Evolutionary conservation across 2,329 filamentous ascomycete genomes (phyloP).

Genomic region (Diplocarpon rosae): DNA sequence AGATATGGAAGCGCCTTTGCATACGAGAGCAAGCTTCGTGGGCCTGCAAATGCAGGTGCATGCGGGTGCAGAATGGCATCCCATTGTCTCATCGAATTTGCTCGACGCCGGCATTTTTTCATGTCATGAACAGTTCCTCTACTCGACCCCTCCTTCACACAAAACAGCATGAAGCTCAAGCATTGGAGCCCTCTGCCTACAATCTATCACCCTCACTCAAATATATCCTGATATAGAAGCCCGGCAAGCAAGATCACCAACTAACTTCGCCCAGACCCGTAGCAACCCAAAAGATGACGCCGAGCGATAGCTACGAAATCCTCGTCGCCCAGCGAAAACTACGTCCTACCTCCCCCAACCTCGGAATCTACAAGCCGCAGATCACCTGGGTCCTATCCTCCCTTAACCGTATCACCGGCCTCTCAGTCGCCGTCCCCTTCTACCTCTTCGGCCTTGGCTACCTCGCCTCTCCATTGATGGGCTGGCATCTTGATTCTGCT

Average conservation of each 20-base stretch:
- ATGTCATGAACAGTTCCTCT: no score
- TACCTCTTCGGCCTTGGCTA: slow-evolving; percentile 60
- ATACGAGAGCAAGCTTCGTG: no score
- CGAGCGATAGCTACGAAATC: slow-evolving; percentile 38
- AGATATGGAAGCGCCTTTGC: background rate
- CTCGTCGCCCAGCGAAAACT: slow-evolving; percentile 56
- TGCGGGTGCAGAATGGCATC: no score
- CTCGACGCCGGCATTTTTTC: no score
- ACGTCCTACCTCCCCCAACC: slow-evolving; percentile 59
- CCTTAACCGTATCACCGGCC: slow-evolving; percentile 55
- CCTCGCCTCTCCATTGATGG: slow-evolving; percentile 51
- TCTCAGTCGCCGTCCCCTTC: slow-evolving; percentile 46
- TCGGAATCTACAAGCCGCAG: slow-evolving; percentile 60
- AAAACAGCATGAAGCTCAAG: no score
- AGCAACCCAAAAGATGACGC: slow-evolving; percentile 35
- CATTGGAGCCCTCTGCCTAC: no score
- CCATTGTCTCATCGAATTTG: no score
- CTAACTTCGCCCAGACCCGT: slow-evolving; percentile 31
- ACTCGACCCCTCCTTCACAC: no score
- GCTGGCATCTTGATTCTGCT: slow-evolving; percentile 56
- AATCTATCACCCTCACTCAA: no score
- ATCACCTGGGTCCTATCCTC: slow-evolving; percentile 54
- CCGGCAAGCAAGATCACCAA: slow-evolving; percentile 7
- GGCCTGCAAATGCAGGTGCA: no score
- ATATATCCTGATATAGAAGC: no score